Percentiles rank a stretch among this genome's conserved stretches.
Conservation (phyloP, 2,329 filamentous ascomycete species). For the Colletotrichum eleusines region DNA sequence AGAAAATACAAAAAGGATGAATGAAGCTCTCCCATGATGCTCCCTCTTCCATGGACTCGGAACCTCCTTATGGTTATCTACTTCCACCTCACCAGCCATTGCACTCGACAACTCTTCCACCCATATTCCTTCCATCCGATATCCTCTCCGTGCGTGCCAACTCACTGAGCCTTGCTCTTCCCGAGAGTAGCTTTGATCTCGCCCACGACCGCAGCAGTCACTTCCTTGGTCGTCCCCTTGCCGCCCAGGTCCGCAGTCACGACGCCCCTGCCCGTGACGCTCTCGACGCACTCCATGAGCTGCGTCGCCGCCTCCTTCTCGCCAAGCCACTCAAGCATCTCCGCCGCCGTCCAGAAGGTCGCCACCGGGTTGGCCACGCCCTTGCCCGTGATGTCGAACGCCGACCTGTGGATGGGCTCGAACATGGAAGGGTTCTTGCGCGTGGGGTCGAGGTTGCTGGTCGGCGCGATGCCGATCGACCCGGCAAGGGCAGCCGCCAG, state of each 20-base stretch:
- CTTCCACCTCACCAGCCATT: no score
- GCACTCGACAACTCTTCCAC: no score
- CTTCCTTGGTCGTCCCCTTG: constrained; percentile 42
- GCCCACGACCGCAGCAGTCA: constrained; percentile 23
- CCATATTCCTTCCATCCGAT: no score
- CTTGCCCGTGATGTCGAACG: constrained; percentile 66
- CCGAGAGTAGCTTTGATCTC: constrained; percentile 11
- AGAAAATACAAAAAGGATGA: no score
- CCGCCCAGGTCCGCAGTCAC: constrained; percentile 65
- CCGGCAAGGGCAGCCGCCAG: constrained; percentile 76
- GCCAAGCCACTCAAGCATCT: constrained; percentile 67
- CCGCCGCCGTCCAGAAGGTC: constrained; percentile 66
- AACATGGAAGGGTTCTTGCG: constrained; percentile 65
- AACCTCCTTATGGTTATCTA: no score
- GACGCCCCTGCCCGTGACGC: constrained; percentile 61
- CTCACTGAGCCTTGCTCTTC: not conserved
- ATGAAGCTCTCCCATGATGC: no score
- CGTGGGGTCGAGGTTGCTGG: constrained; percentile 71
- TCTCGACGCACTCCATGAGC: constrained; percentile 63
- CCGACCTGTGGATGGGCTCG: constrained; percentile 68
- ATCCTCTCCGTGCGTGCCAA: no score
- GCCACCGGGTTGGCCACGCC: constrained; percentile 66
- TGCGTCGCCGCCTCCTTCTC: constrained; percentile 59
- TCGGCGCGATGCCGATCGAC: constrained; percentile 76
- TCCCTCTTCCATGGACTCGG: no score